Base-by-base conservation (phyloP, 2,329 filamentous ascomycete genomes). In the Sclerotinia trifoliorum region DNA sequence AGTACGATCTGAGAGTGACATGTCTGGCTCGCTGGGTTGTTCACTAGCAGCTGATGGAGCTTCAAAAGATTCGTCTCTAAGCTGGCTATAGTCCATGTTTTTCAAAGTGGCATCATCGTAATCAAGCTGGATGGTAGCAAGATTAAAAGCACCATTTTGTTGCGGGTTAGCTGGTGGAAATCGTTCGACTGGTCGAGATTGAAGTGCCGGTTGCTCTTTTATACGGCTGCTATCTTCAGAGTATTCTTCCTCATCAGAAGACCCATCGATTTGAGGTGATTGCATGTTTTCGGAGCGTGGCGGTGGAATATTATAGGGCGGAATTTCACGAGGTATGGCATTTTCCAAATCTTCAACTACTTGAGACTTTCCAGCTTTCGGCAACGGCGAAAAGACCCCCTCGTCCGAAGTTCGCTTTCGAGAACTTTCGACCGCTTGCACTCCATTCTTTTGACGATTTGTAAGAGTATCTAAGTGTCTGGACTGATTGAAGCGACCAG, bases 21-120 rank as follows among this genome's bases (percentile, higher is more conserved):
- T 5, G n/a, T 67, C 65, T 5, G 44, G 56, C 8, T 67, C 65
- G 21, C 29, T 63, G 35, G 39, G n/a, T 11, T 42, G 49, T 35
- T 65, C 44, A 21, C 13, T 35, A 49, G 24, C 51, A n/a, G 24
- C 32, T 15, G 67, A 42, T 15, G 46, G 7, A 2, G n/a, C 56
- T 58, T 68, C 67, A 65, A 68, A 68, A n/a, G 62, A 60, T 54
- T 68, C 52, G 11, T 66, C 54, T 60, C 19, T 58, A 7, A 68
- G 67, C 15, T 61, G 46, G 13, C 29, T 26, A 35, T 66, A 68
- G 15, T 29, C 21, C 67, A 68, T 68, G 2, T 42, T 46, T 66
- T 17, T 66, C 21, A 68, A 32, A 32, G 29, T n/a, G 5, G n/a
- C 44, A 57, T 65, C 62, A 39, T 65, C 46, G 29, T 68, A 66